Evolutionary conservation across 805 yeast species (phyloP).

Genomic region (Sporopachydermia lactativora): DNA sequence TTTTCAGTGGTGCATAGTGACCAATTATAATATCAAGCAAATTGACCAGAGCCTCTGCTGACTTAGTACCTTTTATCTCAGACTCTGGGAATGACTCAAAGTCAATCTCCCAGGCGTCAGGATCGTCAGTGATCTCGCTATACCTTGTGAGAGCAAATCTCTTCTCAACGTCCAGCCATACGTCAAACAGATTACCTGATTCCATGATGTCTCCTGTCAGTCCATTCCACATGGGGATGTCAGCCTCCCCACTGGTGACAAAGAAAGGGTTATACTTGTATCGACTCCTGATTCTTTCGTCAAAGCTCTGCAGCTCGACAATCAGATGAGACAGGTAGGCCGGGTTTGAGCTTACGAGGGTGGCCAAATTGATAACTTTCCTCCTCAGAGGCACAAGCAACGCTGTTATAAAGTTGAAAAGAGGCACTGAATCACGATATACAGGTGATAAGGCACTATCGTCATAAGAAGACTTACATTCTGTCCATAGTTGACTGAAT

Average conservation of each 20-base stretch:
- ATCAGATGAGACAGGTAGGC: constrained; percentile 43
- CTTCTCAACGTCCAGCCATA: constrained; percentile 42
- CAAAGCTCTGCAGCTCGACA: constrained; percentile 43
- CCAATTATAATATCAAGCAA: constrained; percentile 41
- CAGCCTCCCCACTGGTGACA: constrained; percentile 1
- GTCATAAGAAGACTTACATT: no score
- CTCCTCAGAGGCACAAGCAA: constrained; percentile 31
- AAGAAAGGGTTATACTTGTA: constrained; percentile 33
- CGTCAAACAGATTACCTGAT: constrained; percentile 20
- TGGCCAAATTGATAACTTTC: constrained; percentile 24
- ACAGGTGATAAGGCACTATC: not conserved
- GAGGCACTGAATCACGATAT: not conserved
- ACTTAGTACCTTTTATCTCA: constrained; percentile 44
- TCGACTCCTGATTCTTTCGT: constrained; percentile 28
- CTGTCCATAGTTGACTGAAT: not conserved
- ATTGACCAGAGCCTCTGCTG: constrained; percentile 43
- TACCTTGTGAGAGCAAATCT: constrained; percentile 35
- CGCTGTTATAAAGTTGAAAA: constrained; percentile 30
- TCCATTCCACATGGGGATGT: constrained; percentile 30
- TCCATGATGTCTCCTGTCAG: constrained; percentile 19
- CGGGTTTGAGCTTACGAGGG: constrained; percentile 21
- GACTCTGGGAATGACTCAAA: constrained; percentile 32
- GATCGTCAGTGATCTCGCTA: constrained; percentile 32
- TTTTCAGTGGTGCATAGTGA: constrained; percentile 28
- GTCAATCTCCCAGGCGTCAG: constrained; percentile 44